Percentiles rank a stretch among this genome's conserved stretches.
Conservation (phyloP, 371 early-diverging fungal species). For the Apophysomyces sp. region DNA sequence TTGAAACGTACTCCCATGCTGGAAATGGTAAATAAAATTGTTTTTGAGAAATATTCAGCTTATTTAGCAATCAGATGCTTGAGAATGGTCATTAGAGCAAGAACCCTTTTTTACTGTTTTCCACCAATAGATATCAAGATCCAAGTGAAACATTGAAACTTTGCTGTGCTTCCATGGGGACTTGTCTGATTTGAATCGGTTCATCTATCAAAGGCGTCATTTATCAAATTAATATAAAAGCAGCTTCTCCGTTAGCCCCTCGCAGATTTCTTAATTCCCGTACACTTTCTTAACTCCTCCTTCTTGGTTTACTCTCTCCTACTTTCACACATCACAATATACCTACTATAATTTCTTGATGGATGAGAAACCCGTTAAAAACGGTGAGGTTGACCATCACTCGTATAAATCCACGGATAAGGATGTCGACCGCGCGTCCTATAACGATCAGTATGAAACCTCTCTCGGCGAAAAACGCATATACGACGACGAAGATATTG, state of each 20-base stretch:
- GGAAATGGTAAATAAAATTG: no score
- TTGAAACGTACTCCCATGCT: no score
- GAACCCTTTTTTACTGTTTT: no score
- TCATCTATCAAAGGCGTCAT: background rate
- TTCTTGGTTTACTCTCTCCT: background rate
- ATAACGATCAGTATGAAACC: background rate
- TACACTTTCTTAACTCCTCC: background rate
- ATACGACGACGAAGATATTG: slow-evolving; percentile 4
- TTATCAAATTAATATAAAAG: background rate
- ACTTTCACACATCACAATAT: background rate
- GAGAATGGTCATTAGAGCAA: no score
- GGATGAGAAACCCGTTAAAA: background rate
- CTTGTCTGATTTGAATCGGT: background rate
- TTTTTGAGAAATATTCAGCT: no score
- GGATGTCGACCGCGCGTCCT: background rate
- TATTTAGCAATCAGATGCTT: no score
- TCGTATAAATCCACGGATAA: background rate
- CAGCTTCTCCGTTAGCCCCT: background rate
- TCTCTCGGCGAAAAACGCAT: background rate
- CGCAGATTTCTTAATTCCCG: background rate
- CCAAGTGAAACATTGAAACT: no score
- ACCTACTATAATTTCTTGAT: background rate
- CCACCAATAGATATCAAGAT: no score
- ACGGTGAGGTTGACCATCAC: background rate
- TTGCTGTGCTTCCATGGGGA: no score